Conservation (phyloP, 345 rosid species). For the Populus deltoides region DNA sequence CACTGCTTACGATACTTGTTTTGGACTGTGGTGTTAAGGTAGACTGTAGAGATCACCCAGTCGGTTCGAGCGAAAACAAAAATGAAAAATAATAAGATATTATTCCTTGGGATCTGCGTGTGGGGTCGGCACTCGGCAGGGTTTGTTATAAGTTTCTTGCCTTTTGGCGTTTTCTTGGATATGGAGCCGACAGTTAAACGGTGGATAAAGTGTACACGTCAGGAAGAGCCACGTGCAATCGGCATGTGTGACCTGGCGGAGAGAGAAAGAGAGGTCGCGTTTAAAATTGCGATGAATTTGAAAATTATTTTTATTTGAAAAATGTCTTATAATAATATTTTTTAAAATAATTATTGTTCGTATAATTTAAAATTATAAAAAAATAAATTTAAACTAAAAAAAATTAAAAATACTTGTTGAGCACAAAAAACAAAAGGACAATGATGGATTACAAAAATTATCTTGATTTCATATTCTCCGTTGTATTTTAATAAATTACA, state of each 20-base stretch:
- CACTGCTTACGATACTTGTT: constrained; percentile 73
- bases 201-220: constrained; percentile 23
- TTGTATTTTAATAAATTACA: no score
- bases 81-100: background rate
- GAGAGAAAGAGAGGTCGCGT: no score
- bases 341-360: no score
- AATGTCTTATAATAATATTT: no score
- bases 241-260: background rate
- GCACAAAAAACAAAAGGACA: no score
- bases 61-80: background rate
- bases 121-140: constrained; percentile 31
- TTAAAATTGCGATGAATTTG: no score
- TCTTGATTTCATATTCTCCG: no score
- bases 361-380: no score
- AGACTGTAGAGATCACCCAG: background rate
- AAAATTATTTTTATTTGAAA: no score
- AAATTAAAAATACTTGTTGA: no score
- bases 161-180: background rate
- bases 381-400: no score
- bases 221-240: constrained; percentile 20
- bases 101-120: constrained; percentile 18
- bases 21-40: constrained; percentile 50
- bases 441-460: no score
- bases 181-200: constrained; percentile 27
- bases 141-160: background rate